Evolutionary conservation across 345 rosid species (phyloP).

Genomic region (Rhodamnia argentea): DNA sequence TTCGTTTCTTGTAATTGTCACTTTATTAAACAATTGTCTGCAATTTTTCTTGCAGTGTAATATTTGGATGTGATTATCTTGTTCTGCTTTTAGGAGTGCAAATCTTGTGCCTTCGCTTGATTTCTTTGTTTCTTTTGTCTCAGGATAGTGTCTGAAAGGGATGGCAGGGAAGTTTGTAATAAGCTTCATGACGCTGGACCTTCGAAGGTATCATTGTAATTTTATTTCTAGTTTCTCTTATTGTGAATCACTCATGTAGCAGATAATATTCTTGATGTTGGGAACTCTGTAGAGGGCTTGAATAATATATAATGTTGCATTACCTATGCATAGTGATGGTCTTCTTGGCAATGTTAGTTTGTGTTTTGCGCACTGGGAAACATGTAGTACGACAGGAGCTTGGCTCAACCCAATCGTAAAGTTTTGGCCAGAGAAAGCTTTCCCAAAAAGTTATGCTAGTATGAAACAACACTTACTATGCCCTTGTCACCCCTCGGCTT

Average conservation of each 20-base stretch:
- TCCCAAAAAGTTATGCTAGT: background rate
- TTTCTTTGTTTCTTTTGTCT: conserved; percentile 2
- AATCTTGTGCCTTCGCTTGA: background rate
- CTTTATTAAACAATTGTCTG: background rate
- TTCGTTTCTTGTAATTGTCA: background rate
- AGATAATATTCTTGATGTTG: background rate
- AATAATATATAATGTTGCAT: background rate
- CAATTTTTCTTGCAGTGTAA: background rate
- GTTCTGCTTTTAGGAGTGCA: background rate
- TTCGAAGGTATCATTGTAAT: conserved; percentile 46
- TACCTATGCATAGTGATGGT: background rate
- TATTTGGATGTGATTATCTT: background rate
- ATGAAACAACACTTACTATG: background rate
- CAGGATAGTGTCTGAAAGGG: conserved; percentile 74
- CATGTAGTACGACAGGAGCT: background rate
- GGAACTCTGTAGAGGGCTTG: background rate
- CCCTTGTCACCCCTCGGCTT: background rate
- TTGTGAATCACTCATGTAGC: background rate
- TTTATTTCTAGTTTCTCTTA: background rate
- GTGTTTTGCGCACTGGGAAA: background rate
- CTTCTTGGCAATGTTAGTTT: background rate
- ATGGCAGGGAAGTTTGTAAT: conserved; percentile 88
- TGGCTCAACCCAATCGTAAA: background rate
- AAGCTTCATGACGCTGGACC: conserved; percentile 94
- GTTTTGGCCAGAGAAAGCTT: background rate